Percentiles rank a stretch among this genome's conserved stretches.
These are phyloP conservation scores for Pelargonium australe DNA, from an alignment of 441 rosid genomes.

Conservation along the genomic window DNA sequence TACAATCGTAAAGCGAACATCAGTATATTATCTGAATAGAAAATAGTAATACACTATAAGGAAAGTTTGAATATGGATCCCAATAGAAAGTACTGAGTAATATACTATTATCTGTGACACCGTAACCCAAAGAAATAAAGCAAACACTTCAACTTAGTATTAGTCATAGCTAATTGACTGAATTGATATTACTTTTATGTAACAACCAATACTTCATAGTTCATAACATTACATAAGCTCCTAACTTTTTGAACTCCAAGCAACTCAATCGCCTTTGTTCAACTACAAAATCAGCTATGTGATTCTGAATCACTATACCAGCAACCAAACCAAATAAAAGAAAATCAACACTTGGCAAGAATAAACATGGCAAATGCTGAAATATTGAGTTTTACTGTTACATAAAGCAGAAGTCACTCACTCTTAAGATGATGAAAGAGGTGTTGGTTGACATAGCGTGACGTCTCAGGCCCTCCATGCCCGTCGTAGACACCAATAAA, in stretches of 20 bases:
- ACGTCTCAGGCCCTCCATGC: constrained; percentile 93
- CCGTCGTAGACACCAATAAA: constrained; percentile 93
- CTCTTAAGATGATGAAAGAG: constrained; percentile 80
- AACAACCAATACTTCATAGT: not conserved
- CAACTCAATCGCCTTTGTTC: not conserved
- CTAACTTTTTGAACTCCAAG: not conserved
- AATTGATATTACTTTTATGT: not conserved
- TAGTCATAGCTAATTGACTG: not conserved
- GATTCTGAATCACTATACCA: no score
- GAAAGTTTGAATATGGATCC: not conserved
- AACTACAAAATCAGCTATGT: not conserved
- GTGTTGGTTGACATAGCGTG: constrained; percentile 67
- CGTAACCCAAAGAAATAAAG: no score
- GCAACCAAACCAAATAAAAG: no score
- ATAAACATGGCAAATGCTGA: not conserved
- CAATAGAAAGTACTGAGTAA: not conserved
- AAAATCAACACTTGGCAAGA: no score
- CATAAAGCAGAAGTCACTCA: constrained; percentile 28
- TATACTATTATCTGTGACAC: not conserved
- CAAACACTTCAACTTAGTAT: no score
- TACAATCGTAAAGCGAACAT: not conserved
- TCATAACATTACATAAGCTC: not conserved
- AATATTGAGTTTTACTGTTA: not conserved
- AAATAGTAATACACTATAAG: not conserved
- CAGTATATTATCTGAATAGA: no score